Evolutionary conservation across 73 alveolate genomes (phyloP), one percentile per base, ranked within the genome.

Genomic region (Paramecium biaurelia): DNA sequence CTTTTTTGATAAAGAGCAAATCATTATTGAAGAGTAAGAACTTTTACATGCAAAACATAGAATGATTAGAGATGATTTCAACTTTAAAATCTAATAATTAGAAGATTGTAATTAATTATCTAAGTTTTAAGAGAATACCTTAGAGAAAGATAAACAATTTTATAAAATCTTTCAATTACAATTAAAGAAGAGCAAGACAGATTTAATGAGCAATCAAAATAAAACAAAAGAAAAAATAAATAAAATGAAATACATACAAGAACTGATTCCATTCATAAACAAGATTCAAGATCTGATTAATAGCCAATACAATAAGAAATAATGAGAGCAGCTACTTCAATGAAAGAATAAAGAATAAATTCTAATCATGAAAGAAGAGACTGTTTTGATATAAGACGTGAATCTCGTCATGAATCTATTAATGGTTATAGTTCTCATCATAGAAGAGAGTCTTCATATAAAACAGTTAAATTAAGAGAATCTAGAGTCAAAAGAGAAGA

Each of bases 21-120:
- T 79, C 20, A 42, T 79, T 37, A 42, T 38, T 10, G 90, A 79
- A 42, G 90, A 79, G 18, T 79, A 79, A 47, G 90, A 79, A 79
- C 32, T 23, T 23, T 79, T 23, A 20, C 45, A 79, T 79, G 63
- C 63, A 24, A 79, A 79, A 18, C 45, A 43, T 23, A 38, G 72
- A 23, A 43, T 30, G 56, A 79, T 79, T 24, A 9, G 74, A 12
- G 90, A 79, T 23, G 90, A 79, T 26, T 23, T 26, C 10, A 30
- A 43, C 7, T 24, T 26, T 12, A 79, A 79, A 79, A 20, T 79
- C 10, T 47, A 38, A 24, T 35, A 79, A 47, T 23, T 79, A 42
- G 90, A 79, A 47, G 56, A 32, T 24, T 41, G 90, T 63, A 63
- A 63, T 30, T 63, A 63, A 32, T 63, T 63, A 63, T 63, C 45